These are phyloP conservation scores for Acorus gramineus DNA, from an alignment of 106 monocot genomes.

Conservation along the genomic window DNA sequence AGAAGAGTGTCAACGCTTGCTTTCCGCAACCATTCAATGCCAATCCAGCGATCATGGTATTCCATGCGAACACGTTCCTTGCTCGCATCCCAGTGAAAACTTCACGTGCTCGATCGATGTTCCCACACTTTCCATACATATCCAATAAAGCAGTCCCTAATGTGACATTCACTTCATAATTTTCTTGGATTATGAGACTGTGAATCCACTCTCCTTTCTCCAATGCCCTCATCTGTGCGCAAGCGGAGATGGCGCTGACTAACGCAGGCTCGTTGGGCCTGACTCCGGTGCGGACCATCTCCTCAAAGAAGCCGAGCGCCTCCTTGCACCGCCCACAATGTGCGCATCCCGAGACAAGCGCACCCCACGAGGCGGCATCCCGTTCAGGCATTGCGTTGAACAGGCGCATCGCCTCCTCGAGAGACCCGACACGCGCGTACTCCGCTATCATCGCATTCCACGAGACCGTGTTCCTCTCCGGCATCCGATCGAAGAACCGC, in stretches of 20 bases:
- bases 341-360: slow-evolving; percentile 46
- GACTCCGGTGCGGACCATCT: slow-evolving; percentile 22
- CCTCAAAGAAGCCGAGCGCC: slow-evolving; percentile 30
- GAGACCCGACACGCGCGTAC: slow-evolving; percentile 23
- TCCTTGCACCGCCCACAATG: slow-evolving; percentile 30
- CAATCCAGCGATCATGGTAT: slow-evolving; percentile 42
- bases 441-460: slow-evolving; percentile 74
- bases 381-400: slow-evolving; percentile 50
- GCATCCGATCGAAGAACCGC: slow-evolving; percentile 44
- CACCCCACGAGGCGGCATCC: slow-evolving; percentile 46
- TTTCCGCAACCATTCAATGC: slow-evolving; percentile 47
- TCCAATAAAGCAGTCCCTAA: slow-evolving; percentile 43
- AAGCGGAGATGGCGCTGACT: slow-evolving; percentile 42
- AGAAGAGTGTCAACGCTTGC: slow-evolving; percentile 46
- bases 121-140: slow-evolving; percentile 74
- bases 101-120: slow-evolving; percentile 23
- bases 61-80: slow-evolving; percentile 69
- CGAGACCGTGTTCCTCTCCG: slow-evolving; percentile 41
- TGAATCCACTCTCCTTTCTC: slow-evolving; percentile 34
- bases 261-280: slow-evolving; percentile 35
- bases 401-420: slow-evolving; percentile 20
- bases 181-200: slow-evolving; percentile 10
- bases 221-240: slow-evolving; percentile 36
- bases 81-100: slow-evolving; percentile 42
- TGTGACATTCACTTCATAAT: slow-evolving; percentile 7